Evolutionary conservation across 164 flowering plant genomes (phyloP), one percentile per base, ranked within the genome.

Genomic region (Dillenia turbinata): DNA sequence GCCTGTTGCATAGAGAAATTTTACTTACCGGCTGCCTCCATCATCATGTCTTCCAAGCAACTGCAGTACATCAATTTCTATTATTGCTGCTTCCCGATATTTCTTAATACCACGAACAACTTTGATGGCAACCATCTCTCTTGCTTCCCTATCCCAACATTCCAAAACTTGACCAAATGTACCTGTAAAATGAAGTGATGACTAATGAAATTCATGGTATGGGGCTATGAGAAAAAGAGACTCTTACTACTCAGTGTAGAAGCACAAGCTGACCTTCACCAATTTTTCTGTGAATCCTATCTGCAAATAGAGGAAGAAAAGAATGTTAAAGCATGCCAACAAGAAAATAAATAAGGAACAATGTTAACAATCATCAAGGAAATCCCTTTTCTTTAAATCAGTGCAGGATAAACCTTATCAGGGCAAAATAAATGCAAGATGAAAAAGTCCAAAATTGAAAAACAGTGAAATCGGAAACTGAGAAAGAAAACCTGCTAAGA

Each of bases 111-210:
- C 70, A 14, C 81, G 59, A 13, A 80, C 74, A 69, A 80, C 73
- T 73, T 80, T 77, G 15, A 80, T 76, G 48, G 84, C 84, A 52
- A 80, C 84, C 73, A 67, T 66, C 50, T 75, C 78, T 15, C 60
- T 73, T 22, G 49, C 52, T 66, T 75, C 58, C 40, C 40, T 33
- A 33, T 33, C 40, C 40, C 40, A 33, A 33, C 40, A 33, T 33
- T 33, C 40, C 40, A 80, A 53, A 58, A 80, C 84, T 69, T 75
- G 84, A 14, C 84, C 84, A 67, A 80, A 80, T 11, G 84, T 80
- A 15, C 84, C 84, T 80, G 75, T 10, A 65, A 24, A 58, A 54
- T 12, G n/a, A 15, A 52, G 15, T 19, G 40, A 6, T 7, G 7
- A 33, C 6, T 5, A 33, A 33, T 33, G 40, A 33, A 33, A 33